Base-by-base conservation (phyloP, 768 basidiomycete genomes). In the Xerocomellus chrysenteron region DNA sequence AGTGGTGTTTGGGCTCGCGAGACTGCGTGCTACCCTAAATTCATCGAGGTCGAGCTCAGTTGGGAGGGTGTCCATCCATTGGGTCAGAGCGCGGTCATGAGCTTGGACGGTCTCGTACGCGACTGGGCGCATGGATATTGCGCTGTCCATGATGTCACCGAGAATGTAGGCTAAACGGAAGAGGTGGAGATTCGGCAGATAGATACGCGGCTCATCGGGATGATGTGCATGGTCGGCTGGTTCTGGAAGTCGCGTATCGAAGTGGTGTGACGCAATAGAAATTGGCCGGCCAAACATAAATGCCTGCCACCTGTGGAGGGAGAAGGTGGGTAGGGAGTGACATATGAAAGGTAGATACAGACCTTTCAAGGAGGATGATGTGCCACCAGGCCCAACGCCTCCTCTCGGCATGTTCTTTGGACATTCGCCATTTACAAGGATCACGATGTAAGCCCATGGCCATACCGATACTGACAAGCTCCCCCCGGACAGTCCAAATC, bases 321-420 rank as follows among this genome's bases (percentile, higher is more conserved):
- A 56, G 36, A 41, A 11, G 49, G 56, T 60, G 50, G 55, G 47
- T 46, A 49, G 30, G 36, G 45, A n/a, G 59, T 5, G 51, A 52
- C 12, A 11, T 35, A 6, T 35, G 54, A 60, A 55, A 42, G 14
- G 51, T 26, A 50, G 39, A 24, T n/a, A 65, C 82, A 36, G 50
- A 88, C 89, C 90, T 78, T 75, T 92, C 91, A 33, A 92, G 78
- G 50, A 90, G 76, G 37, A 93, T 73, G 57, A 90, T 89, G 71
- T 93, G 89, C 91, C 91, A 93, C 91, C 91, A 93, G 8, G 89
- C 88, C 91, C 91, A 92, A 52, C 91, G 78, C 49, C 92, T 78
- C 55, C 91, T 80, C 68, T 92, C 91, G 36, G 88, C 86, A 11
- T 85, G 73, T 56, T 84, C 84, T 55, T 79, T 78, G 48, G 80